phyloP scores from a whole-genome alignment of 345 rosid species.

The Syzygium grande region DNA sequence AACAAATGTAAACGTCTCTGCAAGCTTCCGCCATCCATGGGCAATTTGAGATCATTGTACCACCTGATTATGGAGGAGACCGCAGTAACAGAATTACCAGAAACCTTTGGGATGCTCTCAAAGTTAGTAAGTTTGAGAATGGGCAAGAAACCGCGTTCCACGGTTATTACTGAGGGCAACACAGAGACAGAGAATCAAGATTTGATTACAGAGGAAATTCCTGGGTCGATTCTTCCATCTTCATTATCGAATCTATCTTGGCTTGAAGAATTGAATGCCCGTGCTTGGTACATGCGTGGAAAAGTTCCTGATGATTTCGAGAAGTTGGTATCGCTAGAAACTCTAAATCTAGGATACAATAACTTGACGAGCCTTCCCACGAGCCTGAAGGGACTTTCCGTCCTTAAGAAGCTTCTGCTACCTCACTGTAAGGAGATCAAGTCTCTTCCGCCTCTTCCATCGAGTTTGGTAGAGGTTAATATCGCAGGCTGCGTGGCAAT shows the following conservation, averaged over 20 bases:
- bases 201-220: not conserved
- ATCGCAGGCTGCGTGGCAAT: constrained; percentile 25
- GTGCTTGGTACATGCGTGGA: constrained; percentile 32
- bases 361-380: constrained; percentile 37
- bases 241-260: constrained; percentile 28
- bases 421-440: constrained; percentile 24
- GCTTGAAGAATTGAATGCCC: constrained; percentile 31
- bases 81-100: constrained; percentile 28
- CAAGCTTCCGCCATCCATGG: constrained; percentile 39
- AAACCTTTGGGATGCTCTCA: constrained; percentile 34
- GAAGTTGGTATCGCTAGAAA: constrained; percentile 27
- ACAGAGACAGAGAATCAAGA: too few relatives aligned
- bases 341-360: constrained; percentile 29
- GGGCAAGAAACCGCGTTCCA: constrained; percentile 9
- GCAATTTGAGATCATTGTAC: constrained; percentile 27
- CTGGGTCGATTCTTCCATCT: constrained; percentile 6
- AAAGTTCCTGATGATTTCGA: constrained; percentile 48
- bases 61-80: constrained; percentile 31
- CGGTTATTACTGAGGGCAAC: not conserved
- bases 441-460: constrained; percentile 49
- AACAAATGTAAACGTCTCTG: constrained; percentile 17
- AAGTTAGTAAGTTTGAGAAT: constrained; percentile 19
- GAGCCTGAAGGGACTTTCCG: constrained; percentile 33
- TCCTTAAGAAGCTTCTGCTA: constrained; percentile 26
- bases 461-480: constrained; percentile 22